A percentile compares a stretch with the other conserved stretches of the same genome.
Conservation (phyloP, 305 asterid genomes). For the Fraxinus sp. region DNA sequence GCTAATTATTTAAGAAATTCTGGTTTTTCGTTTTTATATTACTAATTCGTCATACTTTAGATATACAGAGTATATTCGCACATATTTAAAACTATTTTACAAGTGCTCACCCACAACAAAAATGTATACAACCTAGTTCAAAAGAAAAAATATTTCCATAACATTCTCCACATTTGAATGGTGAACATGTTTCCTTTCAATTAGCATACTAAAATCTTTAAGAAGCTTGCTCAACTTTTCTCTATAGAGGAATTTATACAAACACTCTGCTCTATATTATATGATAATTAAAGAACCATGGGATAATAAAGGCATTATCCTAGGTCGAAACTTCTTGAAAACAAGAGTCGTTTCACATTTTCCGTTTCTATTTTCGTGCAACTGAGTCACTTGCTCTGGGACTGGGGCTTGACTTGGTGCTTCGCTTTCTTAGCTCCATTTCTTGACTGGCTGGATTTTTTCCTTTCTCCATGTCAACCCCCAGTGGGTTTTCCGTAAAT, state of each 20-base stretch:
- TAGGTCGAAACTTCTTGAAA: background rate
- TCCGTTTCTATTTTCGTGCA: background rate
- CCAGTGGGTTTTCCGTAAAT: conserved; percentile 27
- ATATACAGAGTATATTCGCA: too few relatives aligned
- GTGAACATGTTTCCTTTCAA: conserved; percentile 20
- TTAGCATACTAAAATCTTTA: conserved; percentile 20
- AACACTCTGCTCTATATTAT: conserved; percentile 30
- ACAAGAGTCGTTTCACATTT: background rate
- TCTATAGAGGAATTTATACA: conserved; percentile 46
- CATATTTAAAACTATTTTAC: background rate
- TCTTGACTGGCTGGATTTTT: too few relatives aligned
- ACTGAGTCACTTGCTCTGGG: background rate
- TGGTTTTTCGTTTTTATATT: too few relatives aligned
- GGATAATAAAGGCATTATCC: background rate
- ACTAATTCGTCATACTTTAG: background rate
- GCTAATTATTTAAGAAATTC: background rate
- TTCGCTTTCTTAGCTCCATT: too few relatives aligned
- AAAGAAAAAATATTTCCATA: background rate
- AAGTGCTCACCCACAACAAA: background rate
- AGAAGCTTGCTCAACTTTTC: conserved; percentile 2
- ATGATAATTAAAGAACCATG: background rate
- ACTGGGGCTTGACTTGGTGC: too few relatives aligned
- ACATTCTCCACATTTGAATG: background rate
- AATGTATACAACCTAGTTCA: background rate
- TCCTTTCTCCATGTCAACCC: background rate